Evolutionary conservation across 2,329 filamentous ascomycete genomes (phyloP).

Genomic region (Penicillium sp.): DNA sequence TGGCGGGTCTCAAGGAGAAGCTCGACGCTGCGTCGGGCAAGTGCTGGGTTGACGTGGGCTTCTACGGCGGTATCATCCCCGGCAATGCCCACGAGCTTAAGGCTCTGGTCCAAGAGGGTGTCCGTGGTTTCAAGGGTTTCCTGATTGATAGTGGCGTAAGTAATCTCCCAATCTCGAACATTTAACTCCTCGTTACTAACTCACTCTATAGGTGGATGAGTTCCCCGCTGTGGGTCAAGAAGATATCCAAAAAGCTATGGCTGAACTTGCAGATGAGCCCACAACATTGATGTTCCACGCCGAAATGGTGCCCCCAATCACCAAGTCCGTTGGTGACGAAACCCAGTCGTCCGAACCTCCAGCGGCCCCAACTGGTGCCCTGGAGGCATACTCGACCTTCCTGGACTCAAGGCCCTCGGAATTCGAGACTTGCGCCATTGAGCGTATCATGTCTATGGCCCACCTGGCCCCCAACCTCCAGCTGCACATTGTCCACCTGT

Average conservation of each 20-base stretch:
- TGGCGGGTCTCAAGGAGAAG: slow-evolving; percentile 82
- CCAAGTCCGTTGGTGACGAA: slow-evolving; percentile 77
- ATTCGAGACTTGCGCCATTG: slow-evolving; percentile 90
- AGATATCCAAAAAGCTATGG: slow-evolving; percentile 81
- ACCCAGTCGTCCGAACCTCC: slow-evolving; percentile 72
- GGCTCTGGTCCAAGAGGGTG: slow-evolving; percentile 79
- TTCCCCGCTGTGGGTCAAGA: slow-evolving; percentile 85
- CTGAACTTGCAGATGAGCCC: slow-evolving; percentile 74
- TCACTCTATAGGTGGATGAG: slow-evolving; percentile 74
- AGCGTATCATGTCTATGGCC: slow-evolving; percentile 81
- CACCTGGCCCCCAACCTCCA: slow-evolving; percentile 79
- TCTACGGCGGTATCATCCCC: slow-evolving; percentile 93
- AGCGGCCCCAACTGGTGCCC: slow-evolving; percentile 69
- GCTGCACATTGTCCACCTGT: slow-evolving; percentile 92
- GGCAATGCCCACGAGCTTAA: slow-evolving; percentile 82
- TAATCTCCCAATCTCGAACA: slow-evolving; percentile 24
- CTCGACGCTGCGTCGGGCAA: slow-evolving; percentile 79
- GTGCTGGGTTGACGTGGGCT: slow-evolving; percentile 98
- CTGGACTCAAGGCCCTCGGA: slow-evolving; percentile 84
- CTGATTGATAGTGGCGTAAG: slow-evolving; percentile 93
- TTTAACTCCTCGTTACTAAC: slow-evolving; percentile 17
- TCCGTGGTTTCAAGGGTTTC: slow-evolving; percentile 96
- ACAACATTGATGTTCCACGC: slow-evolving; percentile 99
- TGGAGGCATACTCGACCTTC: slow-evolving; percentile 85
- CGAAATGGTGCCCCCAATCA: slow-evolving; percentile 92